Evolutionary conservation across 495 filamentous ascomycete genomes (phyloP).

Genomic region (Annulohypoxylon bovei): DNA sequence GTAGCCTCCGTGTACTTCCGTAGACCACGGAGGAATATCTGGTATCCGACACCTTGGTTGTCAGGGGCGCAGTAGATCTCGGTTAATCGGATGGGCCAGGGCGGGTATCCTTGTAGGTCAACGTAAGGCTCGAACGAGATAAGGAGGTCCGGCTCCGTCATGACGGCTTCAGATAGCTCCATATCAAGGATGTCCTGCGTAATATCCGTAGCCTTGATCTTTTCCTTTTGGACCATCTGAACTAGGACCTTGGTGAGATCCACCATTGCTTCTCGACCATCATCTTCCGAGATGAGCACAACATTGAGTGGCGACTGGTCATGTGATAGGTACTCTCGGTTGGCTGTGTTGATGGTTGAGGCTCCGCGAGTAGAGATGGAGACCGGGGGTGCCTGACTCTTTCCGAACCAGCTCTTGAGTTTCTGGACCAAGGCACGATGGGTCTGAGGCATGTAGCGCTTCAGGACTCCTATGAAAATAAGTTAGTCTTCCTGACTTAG

Average conservation of each 20-base stretch:
- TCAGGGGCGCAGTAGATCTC: constrained; percentile 87
- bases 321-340: constrained; percentile 27
- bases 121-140: constrained; percentile 85
- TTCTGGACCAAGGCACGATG: constrained; percentile 77
- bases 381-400: constrained; percentile 68
- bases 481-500: constrained; percentile 5
- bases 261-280: constrained; percentile 91
- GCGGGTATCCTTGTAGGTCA: constrained; percentile 89
- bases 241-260: constrained; percentile 94
- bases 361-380: constrained; percentile 81
- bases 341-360: constrained; percentile 59
- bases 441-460: constrained; percentile 80
- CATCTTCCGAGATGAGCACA: constrained; percentile 87
- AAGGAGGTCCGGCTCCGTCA: constrained; percentile 87
- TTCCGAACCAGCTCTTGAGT: constrained; percentile 85
- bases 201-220: constrained; percentile 81
- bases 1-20: constrained; percentile 86
- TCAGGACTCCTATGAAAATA: constrained; percentile 75
- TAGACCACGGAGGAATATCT: constrained; percentile 86
- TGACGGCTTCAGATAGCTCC: constrained; percentile 75
- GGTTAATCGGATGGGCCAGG: constrained; percentile 93
- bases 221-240: constrained; percentile 91
- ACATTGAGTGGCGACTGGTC: constrained; percentile 67
- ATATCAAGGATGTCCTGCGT: constrained; percentile 87
- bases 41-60: constrained; percentile 85